Evolutionary conservation across 208 protist species (phyloP).

Genomic region (Leishmania tropica): DNA sequence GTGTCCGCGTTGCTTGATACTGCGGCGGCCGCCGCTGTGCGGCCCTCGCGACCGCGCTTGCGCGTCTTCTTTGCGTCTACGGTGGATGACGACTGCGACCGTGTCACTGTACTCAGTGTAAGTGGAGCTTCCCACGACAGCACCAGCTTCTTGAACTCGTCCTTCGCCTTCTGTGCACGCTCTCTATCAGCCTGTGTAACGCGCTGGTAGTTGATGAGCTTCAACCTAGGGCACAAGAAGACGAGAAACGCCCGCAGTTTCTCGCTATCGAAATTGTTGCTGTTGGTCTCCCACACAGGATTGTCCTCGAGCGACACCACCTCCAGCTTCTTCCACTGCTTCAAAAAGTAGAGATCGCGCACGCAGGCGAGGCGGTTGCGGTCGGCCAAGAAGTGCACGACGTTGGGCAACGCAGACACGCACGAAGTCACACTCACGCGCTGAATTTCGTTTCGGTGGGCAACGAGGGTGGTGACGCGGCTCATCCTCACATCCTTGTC

Average conservation of each 20-base stretch:
- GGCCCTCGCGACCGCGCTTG: constrained; percentile 78
- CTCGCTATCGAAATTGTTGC: constrained; percentile 32
- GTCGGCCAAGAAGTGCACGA: constrained; percentile 79
- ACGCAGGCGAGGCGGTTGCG: constrained; percentile 63
- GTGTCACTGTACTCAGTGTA: neutral
- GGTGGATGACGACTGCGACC: neutral
- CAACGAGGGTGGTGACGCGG: constrained; percentile 75
- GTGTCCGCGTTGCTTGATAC: neutral
- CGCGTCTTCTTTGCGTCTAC: constrained; percentile 56
- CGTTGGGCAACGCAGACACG: constrained; percentile 66
- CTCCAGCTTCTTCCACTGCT: constrained; percentile 72
- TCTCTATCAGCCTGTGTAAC: constrained; percentile 64
- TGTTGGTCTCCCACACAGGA: constrained; percentile 63
- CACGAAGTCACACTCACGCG: constrained; percentile 80
- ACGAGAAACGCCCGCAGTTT: constrained; percentile 80
- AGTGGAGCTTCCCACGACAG: constrained; percentile 28
- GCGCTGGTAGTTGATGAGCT: constrained; percentile 86
- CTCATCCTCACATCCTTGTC: constrained; percentile 41
- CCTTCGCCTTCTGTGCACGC: constrained; percentile 19
- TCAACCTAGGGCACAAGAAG: constrained; percentile 79
- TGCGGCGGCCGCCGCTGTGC: constrained; percentile 33
- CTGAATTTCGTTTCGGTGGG: constrained; percentile 78
- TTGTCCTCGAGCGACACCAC: constrained; percentile 76
- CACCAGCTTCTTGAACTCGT: constrained; percentile 56
- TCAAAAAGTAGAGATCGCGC: constrained; percentile 69